A percentile compares a stretch with the other conserved stretches of the same genome.
Conservation (phyloP, 1,284 basidiomycete genomes). For the Cutaneotrichosporon curvatum region DNA sequence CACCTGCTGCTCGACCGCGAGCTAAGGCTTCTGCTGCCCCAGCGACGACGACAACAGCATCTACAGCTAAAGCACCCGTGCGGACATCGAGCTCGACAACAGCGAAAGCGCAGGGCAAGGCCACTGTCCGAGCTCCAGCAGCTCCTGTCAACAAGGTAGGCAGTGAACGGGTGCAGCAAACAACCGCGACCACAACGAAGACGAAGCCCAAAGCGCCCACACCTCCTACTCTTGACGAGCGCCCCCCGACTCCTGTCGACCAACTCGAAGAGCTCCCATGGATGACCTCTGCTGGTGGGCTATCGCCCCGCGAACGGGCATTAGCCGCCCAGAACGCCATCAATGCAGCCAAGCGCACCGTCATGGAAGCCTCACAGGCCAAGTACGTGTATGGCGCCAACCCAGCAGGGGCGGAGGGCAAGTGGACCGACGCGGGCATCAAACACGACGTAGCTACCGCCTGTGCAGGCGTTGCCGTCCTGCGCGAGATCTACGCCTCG, state of each 20-base stretch:
- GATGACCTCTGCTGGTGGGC: background rate
- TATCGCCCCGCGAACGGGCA: conserved; percentile 10
- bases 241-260: too few relatives aligned
- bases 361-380: conserved; percentile 3
- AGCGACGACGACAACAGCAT: background rate
- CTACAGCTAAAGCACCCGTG: background rate
- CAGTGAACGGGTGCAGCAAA: too few relatives aligned
- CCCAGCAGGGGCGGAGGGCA: background rate
- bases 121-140: too few relatives aligned
- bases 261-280: conserved; percentile 6
- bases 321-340: conserved; percentile 10
- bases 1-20: too few relatives aligned
- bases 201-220: too few relatives aligned
- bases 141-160: too few relatives aligned
- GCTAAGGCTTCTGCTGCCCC: background rate
- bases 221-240: too few relatives aligned
- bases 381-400: conserved; percentile 4
- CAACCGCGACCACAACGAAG: background rate
- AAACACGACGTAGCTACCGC: conserved; percentile 6
- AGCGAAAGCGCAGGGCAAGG: too few relatives aligned
- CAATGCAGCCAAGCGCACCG: conserved; percentile 3
- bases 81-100: too few relatives aligned
- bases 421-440: background rate
- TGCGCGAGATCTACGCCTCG: conserved; percentile 19
- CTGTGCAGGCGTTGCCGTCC: conserved; percentile 15